phyloP scores from a whole-genome alignment of 371 early-diverging fungal genomes.

The Basidiobolus heterosporus region DNA sequence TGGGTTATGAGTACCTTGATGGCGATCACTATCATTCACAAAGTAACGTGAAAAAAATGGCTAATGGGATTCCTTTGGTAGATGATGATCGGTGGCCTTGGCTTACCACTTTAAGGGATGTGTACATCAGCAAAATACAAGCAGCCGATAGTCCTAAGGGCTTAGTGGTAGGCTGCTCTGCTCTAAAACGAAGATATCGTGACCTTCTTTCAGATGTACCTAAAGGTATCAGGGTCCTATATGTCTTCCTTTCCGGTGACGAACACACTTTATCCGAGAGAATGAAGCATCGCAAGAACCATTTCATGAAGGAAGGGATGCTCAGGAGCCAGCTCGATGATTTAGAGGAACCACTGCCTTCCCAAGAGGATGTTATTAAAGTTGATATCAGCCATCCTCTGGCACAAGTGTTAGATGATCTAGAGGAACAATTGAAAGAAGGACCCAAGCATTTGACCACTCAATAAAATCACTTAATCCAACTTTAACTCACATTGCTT shows the following conservation, averaged over 20 bases:
- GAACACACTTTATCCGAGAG: slow-evolving; percentile 3
- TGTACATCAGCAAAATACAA: background rate
- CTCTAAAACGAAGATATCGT: slow-evolving; percentile 7
- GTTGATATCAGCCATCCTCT: background rate
- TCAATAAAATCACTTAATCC: no score
- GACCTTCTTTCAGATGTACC: background rate
- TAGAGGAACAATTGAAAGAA: no score
- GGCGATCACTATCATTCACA: slow-evolving; percentile 5
- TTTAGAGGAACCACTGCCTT: slow-evolving; percentile 6
- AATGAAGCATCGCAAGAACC: slow-evolving; percentile 2
- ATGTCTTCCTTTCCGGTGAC: slow-evolving; percentile 6
- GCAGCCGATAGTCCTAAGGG: background rate
- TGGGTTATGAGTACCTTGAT: slow-evolving; percentile 1
- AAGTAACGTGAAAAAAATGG: slow-evolving; percentile 7
- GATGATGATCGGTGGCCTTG: slow-evolving; percentile 7
- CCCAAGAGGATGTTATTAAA: slow-evolving; percentile 2
- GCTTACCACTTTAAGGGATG: slow-evolving; percentile 1
- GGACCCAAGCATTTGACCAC: no score
- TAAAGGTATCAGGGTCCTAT: background rate
- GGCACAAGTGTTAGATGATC: no score
- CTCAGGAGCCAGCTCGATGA: slow-evolving; percentile 4
- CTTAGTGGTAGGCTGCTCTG: slow-evolving; percentile 6
- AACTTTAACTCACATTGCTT: no score
- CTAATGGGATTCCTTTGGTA: slow-evolving; percentile 3
- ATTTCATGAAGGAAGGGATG: slow-evolving; percentile 7